A percentile compares a stretch with the other conserved stretches of the same genome.
Evolutionary conservation across 1,284 basidiomycete genomes (phyloP).

Genomic region (Cutaneotrichosporon cutaneum): DNA sequence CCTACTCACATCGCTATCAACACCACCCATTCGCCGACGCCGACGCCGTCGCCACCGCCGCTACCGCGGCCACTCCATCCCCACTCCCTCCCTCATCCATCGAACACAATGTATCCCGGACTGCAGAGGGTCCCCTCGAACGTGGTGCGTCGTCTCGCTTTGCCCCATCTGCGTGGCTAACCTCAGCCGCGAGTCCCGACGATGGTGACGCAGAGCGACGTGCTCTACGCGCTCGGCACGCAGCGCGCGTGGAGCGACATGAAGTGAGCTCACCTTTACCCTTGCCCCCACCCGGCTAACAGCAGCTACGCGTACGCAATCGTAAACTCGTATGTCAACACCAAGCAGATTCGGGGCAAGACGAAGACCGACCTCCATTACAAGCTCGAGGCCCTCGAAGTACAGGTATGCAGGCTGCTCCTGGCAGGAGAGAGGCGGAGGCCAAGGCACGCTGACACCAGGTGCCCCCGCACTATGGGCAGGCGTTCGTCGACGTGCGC

Average conservation of each 20-base stretch:
- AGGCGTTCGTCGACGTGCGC: constrained; percentile 15
- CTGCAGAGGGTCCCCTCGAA: neutral
- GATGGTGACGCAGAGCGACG: constrained; percentile 4
- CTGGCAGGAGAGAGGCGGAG: neutral
- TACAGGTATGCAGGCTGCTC: constrained; percentile 25
- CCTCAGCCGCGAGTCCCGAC: neutral
- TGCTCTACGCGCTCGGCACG: neutral
- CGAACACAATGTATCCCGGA: neutral
- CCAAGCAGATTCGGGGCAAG: constrained; percentile 35
- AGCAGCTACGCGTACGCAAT: constrained; percentile 38
- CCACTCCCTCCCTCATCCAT: neutral
- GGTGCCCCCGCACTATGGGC: constrained; percentile 11
- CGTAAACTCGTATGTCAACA: constrained; percentile 35
- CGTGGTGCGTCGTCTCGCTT: neutral
- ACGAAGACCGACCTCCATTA: constrained; percentile 17
- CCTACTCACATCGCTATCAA: too few species aligned
- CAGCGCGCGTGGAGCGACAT: neutral
- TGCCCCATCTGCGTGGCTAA: neutral
- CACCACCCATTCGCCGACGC: too few species aligned
- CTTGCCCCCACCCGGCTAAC: neutral
- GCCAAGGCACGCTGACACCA: constrained; percentile 3
- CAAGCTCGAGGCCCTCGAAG: constrained; percentile 40
- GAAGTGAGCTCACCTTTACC: neutral
- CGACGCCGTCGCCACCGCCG: too few species aligned
- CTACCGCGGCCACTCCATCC: too few species aligned